Base-by-base conservation (phyloP, 2,329 filamentous ascomycete genomes). In the Fusarium mexicanum region DNA sequence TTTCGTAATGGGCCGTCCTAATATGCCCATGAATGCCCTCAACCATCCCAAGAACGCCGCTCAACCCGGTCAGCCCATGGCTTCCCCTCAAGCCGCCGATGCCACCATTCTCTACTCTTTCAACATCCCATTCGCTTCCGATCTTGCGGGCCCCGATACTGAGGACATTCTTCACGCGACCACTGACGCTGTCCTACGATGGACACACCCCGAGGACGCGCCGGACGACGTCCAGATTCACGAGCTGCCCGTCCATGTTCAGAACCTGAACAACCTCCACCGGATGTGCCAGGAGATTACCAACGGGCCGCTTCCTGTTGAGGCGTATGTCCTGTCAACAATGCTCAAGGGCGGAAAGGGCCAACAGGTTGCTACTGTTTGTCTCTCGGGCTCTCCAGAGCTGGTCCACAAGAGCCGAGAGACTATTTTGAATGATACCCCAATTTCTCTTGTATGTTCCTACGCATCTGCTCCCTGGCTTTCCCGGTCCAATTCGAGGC, bases 141-240 rank as follows among this genome's bases (percentile, higher is more conserved):
- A 96, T 79, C 91, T 99, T 71, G 90, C 94, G 72, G 96, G 96
- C 40, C 96, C 96, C 73, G 95, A 98, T 80, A 93, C 93, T 76
- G 95, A 98, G 83, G 95, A 98, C 83, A 94, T 99, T 79, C 90
- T 98, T 70, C 96, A 98, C 85, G 95, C 96, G 73, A 98, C 94
- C 73, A 91, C 91, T 66, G 93, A 94, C 77, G 95, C 96, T 69
- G 91, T 97, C 74, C 90, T 96, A 76, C 91, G 94, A 82, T 99
- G 96, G 96, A 96, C 94, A 58, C 96, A 98, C 83, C 93, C 96
- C 72, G 93, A 94, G 81, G 94, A 94, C 77, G 93, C 94, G 62
- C 91, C 93, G 70, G 94, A 97, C 80, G 92, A 94, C 77, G 91
- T 94, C 64, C 93, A 94, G 51, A 92, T 95, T 65, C 92, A 97